phyloP scores from a whole-genome alignment of 371 early-diverging fungal genomes.

The Amoeboaphelidium protococcarum region DNA sequence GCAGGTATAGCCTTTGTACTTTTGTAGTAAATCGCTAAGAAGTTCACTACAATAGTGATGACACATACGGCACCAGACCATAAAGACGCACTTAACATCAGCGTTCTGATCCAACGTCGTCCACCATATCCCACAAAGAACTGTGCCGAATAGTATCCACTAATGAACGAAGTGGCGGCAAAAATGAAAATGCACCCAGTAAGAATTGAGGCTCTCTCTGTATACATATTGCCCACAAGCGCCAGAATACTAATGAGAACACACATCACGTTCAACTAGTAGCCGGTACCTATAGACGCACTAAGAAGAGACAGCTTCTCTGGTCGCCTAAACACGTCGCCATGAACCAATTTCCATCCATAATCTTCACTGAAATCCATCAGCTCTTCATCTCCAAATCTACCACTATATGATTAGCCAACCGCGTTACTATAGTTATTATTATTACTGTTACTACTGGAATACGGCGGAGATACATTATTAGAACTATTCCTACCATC shows the following conservation, averaged over 20 bases:
- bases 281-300: constrained; percentile 40
- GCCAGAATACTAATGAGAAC: constrained; percentile 38
- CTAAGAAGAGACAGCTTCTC: constrained; percentile 28
- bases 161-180: constrained; percentile 35
- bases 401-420: too few species aligned
- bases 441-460: too few species aligned
- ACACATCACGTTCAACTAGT: constrained; percentile 30
- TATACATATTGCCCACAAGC: constrained; percentile 37
- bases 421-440: too few species aligned
- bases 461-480: too few species aligned
- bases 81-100: constrained; percentile 35
- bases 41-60: constrained; percentile 33
- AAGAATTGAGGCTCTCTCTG: constrained; percentile 43
- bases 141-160: constrained; percentile 38
- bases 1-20: constrained; percentile 56
- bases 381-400: too few species aligned
- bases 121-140: constrained; percentile 15
- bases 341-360: constrained; percentile 73
- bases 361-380: constrained; percentile 58
- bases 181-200: constrained; percentile 51
- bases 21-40: constrained; percentile 38
- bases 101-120: constrained; percentile 35
- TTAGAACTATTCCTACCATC: constrained; percentile 35
- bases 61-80: constrained; percentile 33
- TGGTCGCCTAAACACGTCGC: constrained; percentile 60